Conservation (phyloP, 345 rosid genomes). For the Fremontodendron californicum region DNA sequence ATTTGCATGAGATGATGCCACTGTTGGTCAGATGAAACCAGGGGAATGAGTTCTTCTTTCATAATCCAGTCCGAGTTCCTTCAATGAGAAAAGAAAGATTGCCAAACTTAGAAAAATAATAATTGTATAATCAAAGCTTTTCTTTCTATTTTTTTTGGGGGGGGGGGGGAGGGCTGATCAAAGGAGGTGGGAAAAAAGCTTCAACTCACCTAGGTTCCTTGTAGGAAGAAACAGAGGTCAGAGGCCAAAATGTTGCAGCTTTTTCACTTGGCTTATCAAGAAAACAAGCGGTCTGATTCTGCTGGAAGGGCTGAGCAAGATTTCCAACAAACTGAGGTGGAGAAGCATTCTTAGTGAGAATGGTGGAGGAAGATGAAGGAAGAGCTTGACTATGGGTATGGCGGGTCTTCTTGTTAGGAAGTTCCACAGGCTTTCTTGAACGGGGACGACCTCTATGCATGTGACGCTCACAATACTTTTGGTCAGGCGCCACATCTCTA, state of each 20-base stretch:
- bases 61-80: conserved; percentile 40
- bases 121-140: not conserved
- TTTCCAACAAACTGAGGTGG: conserved; percentile 15
- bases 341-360: conserved; percentile 8
- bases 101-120: not conserved
- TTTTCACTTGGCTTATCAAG: conserved; percentile 15
- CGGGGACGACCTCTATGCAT: conserved; percentile 88
- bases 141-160: not conserved
- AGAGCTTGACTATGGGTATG: conserved; percentile 4
- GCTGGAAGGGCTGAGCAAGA: conserved; percentile 14
- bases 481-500: conserved; percentile 62
- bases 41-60: conserved; percentile 27
- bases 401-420: conserved; percentile 34
- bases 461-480: conserved; percentile 86
- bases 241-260: conserved; percentile 17
- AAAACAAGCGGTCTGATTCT: conserved; percentile 6
- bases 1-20: conserved; percentile 26
- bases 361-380: conserved; percentile 12
- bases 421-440: conserved; percentile 99
- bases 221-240: conserved; percentile 11
- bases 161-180: too few species aligned
- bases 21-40: conserved; percentile 18
- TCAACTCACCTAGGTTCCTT: conserved; percentile 32
- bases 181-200: not conserved
- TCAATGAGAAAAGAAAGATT: not conserved